Evolutionary conservation across 2,329 filamentous ascomycete species (phyloP).

Genomic region (Oidium heveae): DNA sequence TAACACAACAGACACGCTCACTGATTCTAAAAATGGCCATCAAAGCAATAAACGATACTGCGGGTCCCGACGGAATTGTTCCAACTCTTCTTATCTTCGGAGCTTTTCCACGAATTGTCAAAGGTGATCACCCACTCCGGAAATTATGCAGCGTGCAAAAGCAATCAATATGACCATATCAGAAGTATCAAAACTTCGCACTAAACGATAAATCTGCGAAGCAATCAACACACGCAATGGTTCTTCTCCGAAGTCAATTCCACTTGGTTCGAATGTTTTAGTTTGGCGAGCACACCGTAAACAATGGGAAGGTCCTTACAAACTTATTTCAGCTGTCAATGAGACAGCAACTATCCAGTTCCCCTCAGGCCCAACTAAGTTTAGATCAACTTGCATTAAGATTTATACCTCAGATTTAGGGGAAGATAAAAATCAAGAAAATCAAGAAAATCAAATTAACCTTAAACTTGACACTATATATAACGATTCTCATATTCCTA

Average conservation of each 20-base stretch:
- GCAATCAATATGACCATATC: slow-evolving; percentile 2
- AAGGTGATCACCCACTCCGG: background rate
- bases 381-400: background rate
- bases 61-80: background rate
- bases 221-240: slow-evolving; percentile 1
- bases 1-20: no score
- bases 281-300: no score
- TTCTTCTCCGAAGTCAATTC: background rate
- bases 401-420: no score
- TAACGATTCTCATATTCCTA: no score
- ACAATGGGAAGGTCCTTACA: background rate
- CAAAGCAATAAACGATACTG: background rate
- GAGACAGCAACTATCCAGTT: background rate
- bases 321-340: background rate
- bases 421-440: no score
- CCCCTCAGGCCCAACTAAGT: background rate
- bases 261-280: background rate
- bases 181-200: slow-evolving; percentile 1
- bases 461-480: no score
- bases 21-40: background rate
- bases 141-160: background rate
- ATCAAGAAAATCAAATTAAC: no score
- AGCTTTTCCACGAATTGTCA: background rate
- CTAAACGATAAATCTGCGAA: slow-evolving; percentile 1
- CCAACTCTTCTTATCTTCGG: background rate